Conservation (phyloP, 2,329 filamentous ascomycete species). For the Colletotrichum camelliae region DNA sequence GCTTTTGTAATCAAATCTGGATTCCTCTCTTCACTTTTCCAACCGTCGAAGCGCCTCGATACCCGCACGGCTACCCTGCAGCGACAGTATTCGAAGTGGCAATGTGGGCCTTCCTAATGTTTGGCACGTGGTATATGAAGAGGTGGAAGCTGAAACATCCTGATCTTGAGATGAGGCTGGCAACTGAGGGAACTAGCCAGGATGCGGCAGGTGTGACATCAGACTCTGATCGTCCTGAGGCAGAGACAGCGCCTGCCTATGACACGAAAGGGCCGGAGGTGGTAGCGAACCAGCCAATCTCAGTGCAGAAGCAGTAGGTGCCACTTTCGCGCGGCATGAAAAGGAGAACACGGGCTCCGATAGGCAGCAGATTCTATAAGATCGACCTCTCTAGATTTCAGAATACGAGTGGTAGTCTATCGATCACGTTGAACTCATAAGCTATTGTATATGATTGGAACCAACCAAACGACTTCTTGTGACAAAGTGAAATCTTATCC, state of each 20-base stretch:
- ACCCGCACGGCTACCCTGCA: slow-evolving; percentile 31
- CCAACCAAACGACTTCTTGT: accelerated
- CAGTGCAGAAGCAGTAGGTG: not conserved
- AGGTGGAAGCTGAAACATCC: slow-evolving; percentile 28
- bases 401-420: accelerated
- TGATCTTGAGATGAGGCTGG: slow-evolving; percentile 25
- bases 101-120: slow-evolving; percentile 32
- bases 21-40: slow-evolving; percentile 33
- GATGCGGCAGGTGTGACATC: not conserved
- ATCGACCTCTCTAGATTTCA: not conserved
- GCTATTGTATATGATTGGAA: not conserved
- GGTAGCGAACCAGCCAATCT: not conserved
- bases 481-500: accelerated
- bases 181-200: not conserved
- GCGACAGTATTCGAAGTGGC: slow-evolving; percentile 28
- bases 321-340: accelerated
- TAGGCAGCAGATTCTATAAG: not conserved
- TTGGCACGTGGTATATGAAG: slow-evolving; percentile 30
- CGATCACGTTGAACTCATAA: accelerated
- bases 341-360: not conserved
- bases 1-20: slow-evolving; percentile 34
- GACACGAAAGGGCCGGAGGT: not conserved
- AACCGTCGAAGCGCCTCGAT: slow-evolving; percentile 30
- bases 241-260: not conserved
- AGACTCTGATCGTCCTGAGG: slow-evolving; percentile 3